A percentile compares a stretch with the other conserved stretches of the same genome.
Evolutionary conservation across 495 filamentous ascomycete genomes (phyloP).

Genomic region (Penicillium maclennaniae): DNA sequence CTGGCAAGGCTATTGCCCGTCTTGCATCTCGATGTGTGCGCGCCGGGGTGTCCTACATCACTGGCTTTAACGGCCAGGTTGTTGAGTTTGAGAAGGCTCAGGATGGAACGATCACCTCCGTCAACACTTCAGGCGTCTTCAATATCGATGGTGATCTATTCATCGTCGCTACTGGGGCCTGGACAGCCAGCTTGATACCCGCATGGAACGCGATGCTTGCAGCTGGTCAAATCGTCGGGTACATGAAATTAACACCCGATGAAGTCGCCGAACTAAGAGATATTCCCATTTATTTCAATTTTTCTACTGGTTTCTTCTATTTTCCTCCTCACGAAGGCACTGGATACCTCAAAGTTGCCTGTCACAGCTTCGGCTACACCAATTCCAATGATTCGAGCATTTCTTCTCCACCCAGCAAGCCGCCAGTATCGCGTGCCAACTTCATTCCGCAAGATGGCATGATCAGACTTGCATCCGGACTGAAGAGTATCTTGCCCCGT

Average conservation of each 20-base stretch:
- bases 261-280: constrained; percentile 56
- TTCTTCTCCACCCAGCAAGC: constrained; percentile 20
- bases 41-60: constrained; percentile 31
- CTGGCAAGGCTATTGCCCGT: constrained; percentile 58
- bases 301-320: constrained; percentile 71
- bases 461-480: constrained; percentile 49
- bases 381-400: constrained; percentile 12
- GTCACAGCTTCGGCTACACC: constrained; percentile 72
- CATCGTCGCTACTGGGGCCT: constrained; percentile 77
- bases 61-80: constrained; percentile 28
- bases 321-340: constrained; percentile 57
- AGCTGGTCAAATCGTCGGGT: constrained; percentile 70
- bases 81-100: constrained; percentile 34
- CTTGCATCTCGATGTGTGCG: constrained; percentile 38
- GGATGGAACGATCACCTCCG: constrained; percentile 17
- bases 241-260: constrained; percentile 59
- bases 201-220: constrained; percentile 63
- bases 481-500: constrained; percentile 56
- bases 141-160: constrained; percentile 60
- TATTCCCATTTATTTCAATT: constrained; percentile 71
- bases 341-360: constrained; percentile 62
- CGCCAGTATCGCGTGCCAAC: constrained; percentile 26
- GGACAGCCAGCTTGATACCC: constrained; percentile 68
- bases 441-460: constrained; percentile 54
- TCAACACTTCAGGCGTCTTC: constrained; percentile 35